These are phyloP conservation scores for Penicillium daleae DNA, from an alignment of 495 filamentous ascomycete genomes.

Conservation along the genomic window DNA sequence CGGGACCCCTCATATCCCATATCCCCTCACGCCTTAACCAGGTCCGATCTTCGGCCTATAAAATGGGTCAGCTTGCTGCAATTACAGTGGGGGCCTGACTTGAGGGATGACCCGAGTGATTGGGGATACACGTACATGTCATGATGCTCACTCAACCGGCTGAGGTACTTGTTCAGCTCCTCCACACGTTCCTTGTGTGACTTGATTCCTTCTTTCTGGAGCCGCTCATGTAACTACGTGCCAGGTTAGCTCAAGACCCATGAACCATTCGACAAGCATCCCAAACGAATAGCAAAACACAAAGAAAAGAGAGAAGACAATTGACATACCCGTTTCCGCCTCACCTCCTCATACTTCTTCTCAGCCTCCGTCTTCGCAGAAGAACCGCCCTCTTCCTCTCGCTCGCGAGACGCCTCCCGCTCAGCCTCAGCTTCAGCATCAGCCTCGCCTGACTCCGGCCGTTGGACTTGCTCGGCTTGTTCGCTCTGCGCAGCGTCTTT, in stretches of 20 bases:
- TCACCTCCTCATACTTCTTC: conserved; percentile 74
- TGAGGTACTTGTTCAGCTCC: conserved; percentile 91
- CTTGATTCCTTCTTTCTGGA: conserved; percentile 83
- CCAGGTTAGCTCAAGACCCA: neutral
- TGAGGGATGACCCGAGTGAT: neutral
- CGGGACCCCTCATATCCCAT: neutral
- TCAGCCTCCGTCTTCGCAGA: conserved; percentile 83
- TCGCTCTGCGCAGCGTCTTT: conserved; percentile 13
- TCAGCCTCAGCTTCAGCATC: neutral
- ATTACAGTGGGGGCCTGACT: neutral
- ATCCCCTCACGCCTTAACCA: conserved; percentile 43
- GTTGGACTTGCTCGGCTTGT: neutral
- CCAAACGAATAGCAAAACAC: neutral
- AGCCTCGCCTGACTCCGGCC: conserved; percentile 5
- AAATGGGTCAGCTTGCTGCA: conserved; percentile 18
- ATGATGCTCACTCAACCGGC: conserved; percentile 91
- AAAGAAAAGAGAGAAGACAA: neutral
- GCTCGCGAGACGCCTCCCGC: neutral
- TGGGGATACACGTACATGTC: conserved; percentile 70
- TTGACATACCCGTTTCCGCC: conserved; percentile 72
- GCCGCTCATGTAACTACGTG: conserved; percentile 65
- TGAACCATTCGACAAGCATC: neutral
- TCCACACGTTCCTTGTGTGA: conserved; percentile 97
- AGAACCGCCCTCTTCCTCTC: conserved; percentile 10
- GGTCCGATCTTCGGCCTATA: conserved; percentile 74